Percentiles rank a stretch among this genome's conserved stretches.
phyloP scores from a whole-genome alignment of 768 basidiomycete species.

The Auricularia heimuer region DNA sequence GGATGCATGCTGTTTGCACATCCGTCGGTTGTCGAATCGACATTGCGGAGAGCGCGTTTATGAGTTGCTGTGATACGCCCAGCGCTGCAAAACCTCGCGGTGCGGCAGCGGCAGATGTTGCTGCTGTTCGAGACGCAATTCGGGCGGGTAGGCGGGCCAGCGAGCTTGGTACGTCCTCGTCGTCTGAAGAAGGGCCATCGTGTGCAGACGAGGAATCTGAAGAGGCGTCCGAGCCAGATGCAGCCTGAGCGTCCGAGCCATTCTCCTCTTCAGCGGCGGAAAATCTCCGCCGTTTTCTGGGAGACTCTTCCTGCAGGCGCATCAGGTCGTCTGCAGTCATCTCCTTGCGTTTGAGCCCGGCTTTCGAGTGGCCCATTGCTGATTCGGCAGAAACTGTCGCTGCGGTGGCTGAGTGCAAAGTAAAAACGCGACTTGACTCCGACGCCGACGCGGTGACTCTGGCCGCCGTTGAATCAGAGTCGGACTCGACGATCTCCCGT shows the following conservation, averaged over 20 bases:
- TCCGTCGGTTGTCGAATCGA: slow-evolving; percentile 79
- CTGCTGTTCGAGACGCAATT: slow-evolving; percentile 6
- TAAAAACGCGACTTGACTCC: too few relatives aligned
- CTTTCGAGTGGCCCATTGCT: neutral
- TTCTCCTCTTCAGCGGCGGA: slow-evolving; percentile 8
- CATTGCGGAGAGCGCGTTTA: slow-evolving; percentile 63
- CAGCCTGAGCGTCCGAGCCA: neutral
- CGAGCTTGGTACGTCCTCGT: slow-evolving; percentile 10
- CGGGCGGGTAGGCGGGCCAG: neutral
- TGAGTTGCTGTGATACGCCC: slow-evolving; percentile 50
- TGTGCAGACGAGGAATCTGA: neutral
- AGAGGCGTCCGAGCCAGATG: slow-evolving; percentile 8
- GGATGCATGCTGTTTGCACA: slow-evolving; percentile 86
- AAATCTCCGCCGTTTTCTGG: slow-evolving; percentile 27
- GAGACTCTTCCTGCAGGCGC: slow-evolving; percentile 33
- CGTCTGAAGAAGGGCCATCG: neutral
- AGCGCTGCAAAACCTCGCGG: slow-evolving; percentile 41
- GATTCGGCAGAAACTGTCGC: neutral
- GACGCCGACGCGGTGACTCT: too few relatives aligned
- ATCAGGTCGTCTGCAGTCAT: slow-evolving; percentile 40
- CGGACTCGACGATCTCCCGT: too few relatives aligned
- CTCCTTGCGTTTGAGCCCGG: slow-evolving; percentile 18
- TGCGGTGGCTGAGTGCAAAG: too few relatives aligned
- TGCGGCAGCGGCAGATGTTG: slow-evolving; percentile 4
- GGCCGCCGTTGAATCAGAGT: too few relatives aligned